Evolutionary conservation across 345 rosid species (phyloP).

Genomic region (Citropsis articulata): DNA sequence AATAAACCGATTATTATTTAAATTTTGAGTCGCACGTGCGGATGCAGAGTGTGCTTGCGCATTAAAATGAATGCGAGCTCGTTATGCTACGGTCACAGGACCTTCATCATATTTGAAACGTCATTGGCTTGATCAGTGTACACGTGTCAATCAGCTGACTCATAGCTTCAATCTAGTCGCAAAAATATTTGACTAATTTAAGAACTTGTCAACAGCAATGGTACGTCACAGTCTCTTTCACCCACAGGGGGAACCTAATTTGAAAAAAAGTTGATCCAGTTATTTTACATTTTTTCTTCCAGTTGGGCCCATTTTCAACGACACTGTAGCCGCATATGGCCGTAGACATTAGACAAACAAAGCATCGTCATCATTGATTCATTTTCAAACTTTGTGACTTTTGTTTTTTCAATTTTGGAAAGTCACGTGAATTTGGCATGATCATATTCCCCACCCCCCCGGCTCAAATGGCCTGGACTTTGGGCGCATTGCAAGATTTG

Average conservation of each 20-base stretch:
- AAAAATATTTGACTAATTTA: not conserved
- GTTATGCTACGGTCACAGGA: not conserved
- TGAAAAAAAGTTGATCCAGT: not conserved
- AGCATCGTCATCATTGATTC: conserved; percentile 1
- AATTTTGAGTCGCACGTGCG: not conserved
- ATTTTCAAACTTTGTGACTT: not conserved
- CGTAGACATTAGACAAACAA: not conserved
- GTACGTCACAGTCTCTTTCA: not conserved
- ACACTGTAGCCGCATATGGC: not conserved
- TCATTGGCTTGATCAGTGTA: not conserved
- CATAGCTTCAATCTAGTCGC: not conserved
- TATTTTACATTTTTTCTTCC: no score
- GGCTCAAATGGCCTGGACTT: not conserved
- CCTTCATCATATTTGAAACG: conserved; percentile 1
- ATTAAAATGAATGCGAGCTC: not conserved
- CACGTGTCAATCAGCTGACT: conserved; percentile 1
- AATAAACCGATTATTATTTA: not conserved
- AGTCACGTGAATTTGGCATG: conserved; percentile 1
- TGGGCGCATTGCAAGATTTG: not conserved
- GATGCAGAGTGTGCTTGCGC: not conserved
- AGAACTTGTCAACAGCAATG: not conserved
- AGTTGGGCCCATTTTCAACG: not conserved
- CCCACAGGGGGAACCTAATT: not conserved
- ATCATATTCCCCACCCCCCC: not conserved
- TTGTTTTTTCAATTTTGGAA: not conserved